phyloP scores from a whole-genome alignment of 2,329 filamentous ascomycete species.

The Gaeumannomyces tritici region DNA sequence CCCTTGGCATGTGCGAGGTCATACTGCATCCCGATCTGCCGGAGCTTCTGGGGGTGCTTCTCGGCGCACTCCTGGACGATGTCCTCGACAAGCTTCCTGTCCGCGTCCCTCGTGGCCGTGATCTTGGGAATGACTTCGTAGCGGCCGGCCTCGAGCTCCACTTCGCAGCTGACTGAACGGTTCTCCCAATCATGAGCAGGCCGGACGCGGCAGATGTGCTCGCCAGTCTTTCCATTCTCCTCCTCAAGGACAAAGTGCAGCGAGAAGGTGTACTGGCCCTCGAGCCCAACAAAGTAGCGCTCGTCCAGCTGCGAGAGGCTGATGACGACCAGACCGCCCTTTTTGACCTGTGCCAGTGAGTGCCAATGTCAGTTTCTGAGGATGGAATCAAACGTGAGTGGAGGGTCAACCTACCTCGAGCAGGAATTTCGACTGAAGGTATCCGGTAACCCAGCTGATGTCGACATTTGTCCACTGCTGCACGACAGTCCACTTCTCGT shows the following conservation, averaged over 20 bases:
- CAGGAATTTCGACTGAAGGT: conserved; percentile 32
- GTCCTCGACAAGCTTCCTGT: conserved; percentile 43
- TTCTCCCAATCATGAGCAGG: conserved; percentile 31
- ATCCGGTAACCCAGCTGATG: conserved; percentile 34
- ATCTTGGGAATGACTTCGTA: conserved; percentile 64
- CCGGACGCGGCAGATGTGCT: conserved; percentile 23
- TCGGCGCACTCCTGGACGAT: conserved; percentile 39
- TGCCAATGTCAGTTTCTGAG: not conserved
- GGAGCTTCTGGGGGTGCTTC: conserved; percentile 51
- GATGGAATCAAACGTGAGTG: not conserved
- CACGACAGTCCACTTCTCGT: conserved; percentile 33
- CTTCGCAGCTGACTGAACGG: conserved; percentile 60
- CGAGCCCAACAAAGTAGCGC: conserved; percentile 33
- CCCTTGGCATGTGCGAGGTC: conserved; percentile 44
- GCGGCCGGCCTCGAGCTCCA: conserved; percentile 57
- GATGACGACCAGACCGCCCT: conserved; percentile 30
- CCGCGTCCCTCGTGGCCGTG: conserved; percentile 38
- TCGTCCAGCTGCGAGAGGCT: conserved; percentile 35
- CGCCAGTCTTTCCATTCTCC: conserved; percentile 12
- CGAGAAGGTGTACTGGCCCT: conserved; percentile 31
- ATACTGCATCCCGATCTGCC: conserved; percentile 48
- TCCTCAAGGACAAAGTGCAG: conserved; percentile 34
- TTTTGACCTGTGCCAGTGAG: conserved; percentile 17
- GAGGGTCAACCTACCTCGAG: conserved; percentile 16
- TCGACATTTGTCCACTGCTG: conserved; percentile 32